Evolutionary conservation across 208 protist genomes (phyloP).

Genomic region (Leishmania lainsoni): DNA sequence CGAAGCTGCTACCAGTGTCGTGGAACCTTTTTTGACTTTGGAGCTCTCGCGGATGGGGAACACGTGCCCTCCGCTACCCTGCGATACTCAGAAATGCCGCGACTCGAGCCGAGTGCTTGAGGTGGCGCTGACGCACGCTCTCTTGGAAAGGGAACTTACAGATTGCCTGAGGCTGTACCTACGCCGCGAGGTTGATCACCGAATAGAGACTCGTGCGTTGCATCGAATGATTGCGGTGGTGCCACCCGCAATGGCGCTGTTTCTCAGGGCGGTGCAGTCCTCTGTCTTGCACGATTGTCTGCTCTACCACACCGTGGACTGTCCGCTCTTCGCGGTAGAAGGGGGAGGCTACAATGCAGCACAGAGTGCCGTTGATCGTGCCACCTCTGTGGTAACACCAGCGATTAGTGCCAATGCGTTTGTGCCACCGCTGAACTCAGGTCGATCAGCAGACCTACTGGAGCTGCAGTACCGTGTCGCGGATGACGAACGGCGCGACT

Average conservation of each 20-base stretch:
- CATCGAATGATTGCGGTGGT: slow-evolving; percentile 43
- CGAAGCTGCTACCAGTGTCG: neutral
- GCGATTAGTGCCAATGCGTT: neutral
- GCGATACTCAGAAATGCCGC: too few species aligned
- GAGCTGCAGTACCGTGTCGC: slow-evolving; percentile 11
- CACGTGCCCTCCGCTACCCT: neutral
- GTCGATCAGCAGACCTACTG: neutral
- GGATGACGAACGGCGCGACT: slow-evolving; percentile 13
- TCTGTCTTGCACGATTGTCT: slow-evolving; percentile 35
- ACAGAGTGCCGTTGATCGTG: neutral
- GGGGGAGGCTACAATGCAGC: neutral
- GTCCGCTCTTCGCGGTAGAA: slow-evolving; percentile 25
- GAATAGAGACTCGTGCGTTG: slow-evolving; percentile 29
- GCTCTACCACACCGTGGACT: slow-evolving; percentile 40
- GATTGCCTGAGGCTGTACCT: neutral
- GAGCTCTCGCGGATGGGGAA: slow-evolving; percentile 28
- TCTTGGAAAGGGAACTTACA: slow-evolving; percentile 16
- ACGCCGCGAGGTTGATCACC: slow-evolving; percentile 5
- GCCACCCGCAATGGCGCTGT: slow-evolving; percentile 42
- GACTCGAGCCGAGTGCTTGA: neutral
- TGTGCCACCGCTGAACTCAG: neutral
- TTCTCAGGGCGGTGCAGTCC: slow-evolving; percentile 26
- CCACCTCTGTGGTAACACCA: neutral
- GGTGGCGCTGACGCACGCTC: neutral
- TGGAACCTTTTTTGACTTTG: slow-evolving; percentile 35